phyloP scores from a whole-genome alignment of 2,329 filamentous ascomycete species.

The Grosmannia clavigera region DNA sequence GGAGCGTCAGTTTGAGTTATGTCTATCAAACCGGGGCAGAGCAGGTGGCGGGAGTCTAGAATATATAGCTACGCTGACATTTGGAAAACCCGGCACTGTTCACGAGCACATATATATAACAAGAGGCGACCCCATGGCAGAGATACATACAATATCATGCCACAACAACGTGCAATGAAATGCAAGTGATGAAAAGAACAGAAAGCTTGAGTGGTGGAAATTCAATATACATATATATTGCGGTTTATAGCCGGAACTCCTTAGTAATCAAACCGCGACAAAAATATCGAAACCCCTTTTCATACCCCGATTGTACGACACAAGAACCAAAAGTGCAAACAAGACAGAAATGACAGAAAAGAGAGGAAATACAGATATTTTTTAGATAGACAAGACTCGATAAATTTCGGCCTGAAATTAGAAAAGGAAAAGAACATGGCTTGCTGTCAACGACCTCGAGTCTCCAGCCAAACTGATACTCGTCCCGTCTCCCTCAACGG shows the following conservation, averaged over 20 bases:
- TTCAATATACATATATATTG: not conserved
- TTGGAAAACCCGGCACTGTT: too few relatives aligned
- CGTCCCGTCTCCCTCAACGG: not conserved
- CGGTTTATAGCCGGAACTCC: not conserved
- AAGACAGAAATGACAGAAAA: not conserved
- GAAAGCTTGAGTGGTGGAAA: not conserved
- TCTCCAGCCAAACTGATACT: not conserved
- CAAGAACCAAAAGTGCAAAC: not conserved
- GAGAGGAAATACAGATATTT: not conserved
- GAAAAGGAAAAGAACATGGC: not conserved
- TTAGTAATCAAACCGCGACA: not conserved
- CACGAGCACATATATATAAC: too few relatives aligned
- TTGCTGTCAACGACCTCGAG: not conserved
- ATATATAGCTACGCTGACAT: too few relatives aligned
- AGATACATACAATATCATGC: too few relatives aligned
- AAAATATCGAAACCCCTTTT: not conserved
- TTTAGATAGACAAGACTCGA: not conserved
- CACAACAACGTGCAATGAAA: not conserved
- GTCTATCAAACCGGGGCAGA: too few relatives aligned
- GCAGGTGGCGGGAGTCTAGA: too few relatives aligned
- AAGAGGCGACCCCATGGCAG: too few relatives aligned
- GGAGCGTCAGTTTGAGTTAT: too few relatives aligned
- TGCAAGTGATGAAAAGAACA: not conserved
- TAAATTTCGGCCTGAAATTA: not conserved
- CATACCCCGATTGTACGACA: not conserved